Percentiles rank a stretch among this genome's conserved stretches.
phyloP scores from a whole-genome alignment of 1,284 basidiomycete species.

The Cutaneotrichosporon cutaneum region DNA sequence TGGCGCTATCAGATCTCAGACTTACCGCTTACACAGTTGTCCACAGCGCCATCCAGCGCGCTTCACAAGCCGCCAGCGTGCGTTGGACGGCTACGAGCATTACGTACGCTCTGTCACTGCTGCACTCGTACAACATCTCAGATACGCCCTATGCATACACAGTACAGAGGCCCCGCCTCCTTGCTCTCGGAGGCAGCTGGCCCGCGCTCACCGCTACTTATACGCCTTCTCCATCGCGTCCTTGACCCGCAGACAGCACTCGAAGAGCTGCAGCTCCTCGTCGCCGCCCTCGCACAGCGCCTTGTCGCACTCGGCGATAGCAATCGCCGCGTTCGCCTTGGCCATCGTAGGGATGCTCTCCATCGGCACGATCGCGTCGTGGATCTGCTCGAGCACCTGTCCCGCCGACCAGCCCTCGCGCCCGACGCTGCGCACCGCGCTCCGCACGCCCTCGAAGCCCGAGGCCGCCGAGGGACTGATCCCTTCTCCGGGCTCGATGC shows the following conservation, averaged over 20 bases:
- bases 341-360: slow-evolving; percentile 74
- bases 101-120: too few species aligned
- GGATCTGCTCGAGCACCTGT: slow-evolving; percentile 88
- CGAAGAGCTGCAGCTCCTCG: slow-evolving; percentile 92
- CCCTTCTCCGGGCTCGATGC: slow-evolving; percentile 62
- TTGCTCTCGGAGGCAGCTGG: not conserved
- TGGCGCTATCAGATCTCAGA: too few species aligned
- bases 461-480: slow-evolving; percentile 59
- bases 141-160: not conserved
- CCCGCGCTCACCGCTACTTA: not conserved
- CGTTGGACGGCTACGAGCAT: too few species aligned
- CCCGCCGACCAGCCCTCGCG: slow-evolving; percentile 89
- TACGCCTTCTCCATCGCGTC: slow-evolving; percentile 57
- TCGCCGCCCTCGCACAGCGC: slow-evolving; percentile 96
- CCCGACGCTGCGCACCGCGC: slow-evolving; percentile 71
- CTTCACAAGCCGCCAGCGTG: too few species aligned
- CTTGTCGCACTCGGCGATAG: slow-evolving; percentile 94
- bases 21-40: too few species aligned
- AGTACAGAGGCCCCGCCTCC: slow-evolving; percentile 2
- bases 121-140: not conserved
- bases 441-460: slow-evolving; percentile 68
- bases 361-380: slow-evolving; percentile 83
- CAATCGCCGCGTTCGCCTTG: slow-evolving; percentile 78
- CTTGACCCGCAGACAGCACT: slow-evolving; percentile 74
- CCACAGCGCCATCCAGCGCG: too few species aligned